Evolutionary conservation across 176 grass and related monocot species (phyloP).

Genomic region (Aechmea fasciata): DNA sequence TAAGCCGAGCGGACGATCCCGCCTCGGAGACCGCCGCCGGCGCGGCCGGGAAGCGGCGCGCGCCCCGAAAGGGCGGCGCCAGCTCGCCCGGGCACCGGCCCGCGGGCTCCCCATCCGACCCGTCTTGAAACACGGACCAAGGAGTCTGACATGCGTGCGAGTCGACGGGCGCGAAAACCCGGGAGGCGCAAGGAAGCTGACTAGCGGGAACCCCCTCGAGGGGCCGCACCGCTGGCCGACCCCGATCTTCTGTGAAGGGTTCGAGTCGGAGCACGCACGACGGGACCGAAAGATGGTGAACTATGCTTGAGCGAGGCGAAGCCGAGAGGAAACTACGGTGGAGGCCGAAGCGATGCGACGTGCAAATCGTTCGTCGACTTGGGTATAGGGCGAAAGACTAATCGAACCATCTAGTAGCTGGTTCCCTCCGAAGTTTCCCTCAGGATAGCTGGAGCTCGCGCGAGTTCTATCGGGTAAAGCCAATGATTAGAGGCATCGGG

Average conservation of each 20-base stretch:
- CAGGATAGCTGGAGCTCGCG: slow-evolving; percentile 38
- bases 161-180: slow-evolving; percentile 36
- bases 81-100: too few relatives aligned
- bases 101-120: slow-evolving; percentile 55
- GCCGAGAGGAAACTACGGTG: slow-evolving; percentile 11
- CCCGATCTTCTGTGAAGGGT: slow-evolving; percentile 70
- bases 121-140: slow-evolving; percentile 79
- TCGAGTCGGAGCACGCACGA: slow-evolving; percentile 46
- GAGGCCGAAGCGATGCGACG: slow-evolving; percentile 49
- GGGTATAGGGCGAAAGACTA: slow-evolving; percentile 50
- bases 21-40: too few relatives aligned
- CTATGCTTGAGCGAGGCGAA: too few relatives aligned
- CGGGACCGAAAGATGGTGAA: not conserved
- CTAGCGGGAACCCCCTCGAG: too few relatives aligned
- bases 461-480: slow-evolving; percentile 53
- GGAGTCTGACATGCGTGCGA: slow-evolving; percentile 70
- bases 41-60: too few relatives aligned
- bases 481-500: slow-evolving; percentile 83
- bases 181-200: too few relatives aligned
- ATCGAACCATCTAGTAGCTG: slow-evolving; percentile 54
- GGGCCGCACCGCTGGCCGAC: too few relatives aligned
- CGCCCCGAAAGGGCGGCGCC: too few relatives aligned
- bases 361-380: slow-evolving; percentile 55
- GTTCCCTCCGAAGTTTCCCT: slow-evolving; percentile 56
- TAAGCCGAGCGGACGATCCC: too few relatives aligned